Evolutionary conservation across 768 basidiomycete genomes (phyloP), one percentile per base, ranked within the genome.

Genomic region (Nidularia sp.): DNA sequence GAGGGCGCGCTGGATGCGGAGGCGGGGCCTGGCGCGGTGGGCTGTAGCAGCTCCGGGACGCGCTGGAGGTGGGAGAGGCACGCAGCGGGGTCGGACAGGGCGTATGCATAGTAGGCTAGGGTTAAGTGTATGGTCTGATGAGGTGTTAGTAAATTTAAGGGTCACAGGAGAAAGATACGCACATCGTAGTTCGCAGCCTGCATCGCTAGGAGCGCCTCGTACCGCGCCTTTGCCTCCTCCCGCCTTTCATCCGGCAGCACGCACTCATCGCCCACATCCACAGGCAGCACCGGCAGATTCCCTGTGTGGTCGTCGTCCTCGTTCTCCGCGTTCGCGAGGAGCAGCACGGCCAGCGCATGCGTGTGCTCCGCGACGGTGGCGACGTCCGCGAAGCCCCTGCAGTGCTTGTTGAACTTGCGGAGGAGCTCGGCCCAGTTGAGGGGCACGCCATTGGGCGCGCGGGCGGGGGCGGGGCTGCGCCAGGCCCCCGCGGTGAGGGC

Each of bases 321-420:
- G 53, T 84, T 78, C 34, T 60, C 55, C 2, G 75, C 70, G 43
- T 73, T 73, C 0, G 77, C 73, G 8, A 71, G 67, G 29, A 85
- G 72, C 44, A 87, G 72, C 33, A 88, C 61, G 4, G 81, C 78
- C 32, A 92, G 70, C 0, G 77, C 75, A 33, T 85, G 86, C 0
- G 83, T 90, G 59, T 86, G 82, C 0, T 75, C 79, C 13, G 85
- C 87, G 53, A 90, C 73, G 57, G 86, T 83, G 2, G 83, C 75
- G 10, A 87, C 71, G 52, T 85, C 83, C 54, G 65, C 59, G 57
- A 76, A 83, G 0, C 85, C 84, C 4, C 66, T 66, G 60, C 85
- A 87, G 57, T 94, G 92, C 57, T 94, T 94, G 64, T 88, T 85
- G 71, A 90, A 92, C 68, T 94, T 94, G 57, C 89, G 80, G 39